phyloP scores from a whole-genome alignment of 164 flowering plant species.

The Akebia trifoliata region DNA sequence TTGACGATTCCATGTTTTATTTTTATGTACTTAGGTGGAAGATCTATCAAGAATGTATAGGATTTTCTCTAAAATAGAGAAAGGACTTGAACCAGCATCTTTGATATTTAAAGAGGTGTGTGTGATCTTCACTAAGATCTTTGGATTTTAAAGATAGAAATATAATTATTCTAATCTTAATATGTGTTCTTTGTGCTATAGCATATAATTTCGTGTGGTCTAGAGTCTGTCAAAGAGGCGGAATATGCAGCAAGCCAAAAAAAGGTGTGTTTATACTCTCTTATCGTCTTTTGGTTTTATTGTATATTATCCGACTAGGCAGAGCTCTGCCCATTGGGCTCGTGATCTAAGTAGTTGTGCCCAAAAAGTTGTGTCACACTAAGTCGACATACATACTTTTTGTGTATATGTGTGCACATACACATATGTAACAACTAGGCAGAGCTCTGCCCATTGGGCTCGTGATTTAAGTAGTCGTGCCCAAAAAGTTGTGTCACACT shows the following conservation, averaged over 20 bases:
- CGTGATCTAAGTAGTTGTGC: too few relatives aligned
- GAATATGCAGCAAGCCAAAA: conserved; percentile 72
- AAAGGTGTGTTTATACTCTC: conserved; percentile 7
- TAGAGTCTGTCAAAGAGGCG: conserved; percentile 61
- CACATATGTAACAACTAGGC: too few relatives aligned
- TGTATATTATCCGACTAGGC: not conserved
- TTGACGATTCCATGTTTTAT: not conserved
- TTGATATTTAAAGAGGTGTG: conserved; percentile 63
- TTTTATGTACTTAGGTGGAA: conserved; percentile 13
- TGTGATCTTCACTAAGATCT: not conserved
- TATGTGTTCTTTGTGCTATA: conserved; percentile 21
- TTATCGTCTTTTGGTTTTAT: too few relatives aligned
- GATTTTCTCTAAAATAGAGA: conserved; percentile 49
- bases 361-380: too few relatives aligned
- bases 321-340: not conserved
- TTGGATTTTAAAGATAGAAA: not conserved
- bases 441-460: not conserved
- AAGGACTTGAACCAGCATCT: conserved; percentile 59
- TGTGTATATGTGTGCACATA: too few relatives aligned
- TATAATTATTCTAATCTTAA: not conserved
- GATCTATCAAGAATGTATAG: conserved; percentile 77
- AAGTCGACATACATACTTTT: too few relatives aligned
- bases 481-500: too few relatives aligned
- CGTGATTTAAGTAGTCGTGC: too few relatives aligned
- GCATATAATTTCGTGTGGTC: conserved; percentile 73